These are phyloP conservation scores for Moesziomyces parantarcticus DNA, from an alignment of 1,284 basidiomycete genomes.

Conservation along the genomic window DNA sequence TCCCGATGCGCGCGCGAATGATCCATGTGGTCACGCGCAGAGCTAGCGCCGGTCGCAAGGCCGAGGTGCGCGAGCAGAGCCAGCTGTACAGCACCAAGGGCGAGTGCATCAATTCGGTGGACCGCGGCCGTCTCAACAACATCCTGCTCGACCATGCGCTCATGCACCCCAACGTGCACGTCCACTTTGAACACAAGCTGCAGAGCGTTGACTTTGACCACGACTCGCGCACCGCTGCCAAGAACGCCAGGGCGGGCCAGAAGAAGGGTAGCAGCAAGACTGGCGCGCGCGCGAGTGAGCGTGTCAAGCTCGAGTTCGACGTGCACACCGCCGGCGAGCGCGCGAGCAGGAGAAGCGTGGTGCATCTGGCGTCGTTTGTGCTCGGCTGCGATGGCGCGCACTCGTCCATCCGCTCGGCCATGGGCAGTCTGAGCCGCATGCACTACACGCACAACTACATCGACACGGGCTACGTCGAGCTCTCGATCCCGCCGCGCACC, in stretches of 20 bases:
- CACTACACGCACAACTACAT: slow-evolving; percentile 94
- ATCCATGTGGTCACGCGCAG: slow-evolving; percentile 76
- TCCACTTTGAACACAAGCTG: slow-evolving; percentile 85
- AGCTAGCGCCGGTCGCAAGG: slow-evolving; percentile 18
- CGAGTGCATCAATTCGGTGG: slow-evolving; percentile 93
- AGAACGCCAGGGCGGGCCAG: neutral
- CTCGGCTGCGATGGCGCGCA: slow-evolving; percentile 56
- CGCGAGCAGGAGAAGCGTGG: slow-evolving; percentile 9
- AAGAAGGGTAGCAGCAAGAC: neutral
- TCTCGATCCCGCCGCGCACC: slow-evolving; percentile 86
- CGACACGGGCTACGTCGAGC: slow-evolving; percentile 92
- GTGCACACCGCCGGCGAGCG: slow-evolving; percentile 14
- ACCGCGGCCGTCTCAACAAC: slow-evolving; percentile 86
- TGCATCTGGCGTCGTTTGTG: slow-evolving; percentile 46
- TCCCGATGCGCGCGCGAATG: slow-evolving; percentile 96
- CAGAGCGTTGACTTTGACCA: slow-evolving; percentile 79
- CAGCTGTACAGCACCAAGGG: slow-evolving; percentile 88
- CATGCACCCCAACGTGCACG: slow-evolving; percentile 75
- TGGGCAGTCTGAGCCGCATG: slow-evolving; percentile 71
- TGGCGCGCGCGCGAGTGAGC: slow-evolving; percentile 8
- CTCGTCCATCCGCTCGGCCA: slow-evolving; percentile 70
- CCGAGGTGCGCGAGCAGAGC: slow-evolving; percentile 44
- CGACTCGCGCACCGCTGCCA: slow-evolving; percentile 38
- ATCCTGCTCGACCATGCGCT: slow-evolving; percentile 80
- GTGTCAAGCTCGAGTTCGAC: slow-evolving; percentile 36